Conservation (phyloP, 2,329 filamentous ascomycete species). For the Emergomyces pasteurianus region DNA sequence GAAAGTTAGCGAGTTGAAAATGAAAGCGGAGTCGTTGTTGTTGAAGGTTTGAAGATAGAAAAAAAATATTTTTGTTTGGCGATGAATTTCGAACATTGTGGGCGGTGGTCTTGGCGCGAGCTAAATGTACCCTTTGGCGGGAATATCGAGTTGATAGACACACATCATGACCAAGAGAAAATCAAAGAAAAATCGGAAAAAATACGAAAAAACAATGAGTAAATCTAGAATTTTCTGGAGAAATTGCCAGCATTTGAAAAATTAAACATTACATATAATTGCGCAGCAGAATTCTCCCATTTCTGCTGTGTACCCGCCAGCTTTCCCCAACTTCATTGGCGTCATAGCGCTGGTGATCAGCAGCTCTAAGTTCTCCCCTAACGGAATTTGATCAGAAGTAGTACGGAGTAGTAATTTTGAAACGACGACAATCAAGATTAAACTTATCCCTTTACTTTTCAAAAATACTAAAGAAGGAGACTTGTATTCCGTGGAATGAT, state of each 20-base stretch:
- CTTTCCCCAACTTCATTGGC: too few relatives aligned
- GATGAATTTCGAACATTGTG: slow-evolving; percentile 7
- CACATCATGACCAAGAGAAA: neutral
- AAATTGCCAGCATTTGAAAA: neutral
- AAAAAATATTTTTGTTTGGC: neutral
- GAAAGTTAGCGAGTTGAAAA: neutral
- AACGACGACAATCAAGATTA: too few relatives aligned
- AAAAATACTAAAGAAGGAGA: neutral
- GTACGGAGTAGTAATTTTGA: too few relatives aligned
- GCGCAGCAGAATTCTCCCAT: neutral
- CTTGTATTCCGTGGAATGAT: neutral
- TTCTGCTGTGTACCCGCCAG: neutral
- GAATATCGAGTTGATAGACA: neutral
- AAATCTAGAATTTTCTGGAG: neutral
- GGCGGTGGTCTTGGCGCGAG: slow-evolving; percentile 8
- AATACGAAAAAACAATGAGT: neutral
- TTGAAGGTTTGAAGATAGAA: neutral
- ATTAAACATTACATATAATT: neutral
- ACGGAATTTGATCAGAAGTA: too few relatives aligned
- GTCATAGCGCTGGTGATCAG: neutral
- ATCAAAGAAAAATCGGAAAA: neutral
- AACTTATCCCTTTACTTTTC: neutral
- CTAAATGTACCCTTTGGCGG: neutral
- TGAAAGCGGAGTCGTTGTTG: too few relatives aligned
- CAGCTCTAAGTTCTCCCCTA: too few relatives aligned